Conservation (phyloP, 2,329 filamentous ascomycete species). For the Fusarium sp. region DNA sequence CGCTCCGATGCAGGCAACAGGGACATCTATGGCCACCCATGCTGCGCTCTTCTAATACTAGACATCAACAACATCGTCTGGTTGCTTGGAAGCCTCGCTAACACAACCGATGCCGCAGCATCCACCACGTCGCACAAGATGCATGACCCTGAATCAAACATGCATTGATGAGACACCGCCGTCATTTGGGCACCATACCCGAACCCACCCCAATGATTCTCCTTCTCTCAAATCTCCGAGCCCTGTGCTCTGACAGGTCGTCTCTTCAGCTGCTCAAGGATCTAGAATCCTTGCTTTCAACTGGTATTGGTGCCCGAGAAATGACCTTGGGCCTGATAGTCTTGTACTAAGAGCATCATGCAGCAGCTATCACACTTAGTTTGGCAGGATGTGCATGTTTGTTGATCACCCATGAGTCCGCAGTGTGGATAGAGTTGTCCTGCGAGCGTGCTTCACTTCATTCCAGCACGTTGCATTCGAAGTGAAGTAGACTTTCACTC, state of each 20-base stretch:
- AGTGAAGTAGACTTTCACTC: neutral
- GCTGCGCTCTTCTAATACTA: neutral
- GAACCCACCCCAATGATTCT: neutral
- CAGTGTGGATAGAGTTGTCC: constrained; percentile 12
- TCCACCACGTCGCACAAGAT: constrained; percentile 12
- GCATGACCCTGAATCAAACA: constrained; percentile 4
- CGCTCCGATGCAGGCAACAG: constrained; percentile 6
- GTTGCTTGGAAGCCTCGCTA: neutral
- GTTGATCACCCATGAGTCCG: neutral
- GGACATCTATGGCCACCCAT: constrained; percentile 1
- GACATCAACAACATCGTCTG: neutral
- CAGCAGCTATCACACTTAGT: constrained; percentile 26
- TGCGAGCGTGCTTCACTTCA: constrained; percentile 1
- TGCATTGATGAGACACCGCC: constrained; percentile 18
- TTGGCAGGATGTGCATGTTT: constrained; percentile 4
- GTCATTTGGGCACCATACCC: constrained; percentile 4
- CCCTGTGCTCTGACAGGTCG: constrained; percentile 20
- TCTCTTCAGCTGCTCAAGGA: constrained; percentile 34
- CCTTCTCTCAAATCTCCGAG: neutral
- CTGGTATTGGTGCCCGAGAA: constrained; percentile 34
- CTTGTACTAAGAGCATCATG: constrained; percentile 27
- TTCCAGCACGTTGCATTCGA: neutral
- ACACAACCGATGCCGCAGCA: constrained; percentile 8
- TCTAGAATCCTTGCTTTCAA: constrained; percentile 25
- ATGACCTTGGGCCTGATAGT: constrained; percentile 25